These are phyloP conservation scores for Suhomyces taliae DNA, from an alignment of 1,139 yeast genomes.

Conservation along the genomic window DNA sequence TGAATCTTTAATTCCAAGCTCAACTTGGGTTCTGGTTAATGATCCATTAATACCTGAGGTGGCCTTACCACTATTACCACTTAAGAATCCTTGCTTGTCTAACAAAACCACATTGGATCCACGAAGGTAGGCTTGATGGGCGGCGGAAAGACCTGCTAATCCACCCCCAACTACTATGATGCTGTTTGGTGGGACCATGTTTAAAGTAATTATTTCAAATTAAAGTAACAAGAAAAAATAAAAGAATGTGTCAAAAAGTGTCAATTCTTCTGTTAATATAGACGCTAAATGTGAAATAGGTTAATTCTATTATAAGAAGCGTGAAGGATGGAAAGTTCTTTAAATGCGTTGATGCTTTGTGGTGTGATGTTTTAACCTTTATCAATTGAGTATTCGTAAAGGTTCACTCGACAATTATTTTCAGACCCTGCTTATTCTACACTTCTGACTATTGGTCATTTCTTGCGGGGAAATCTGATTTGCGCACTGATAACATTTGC, in stretches of 20 bases:
- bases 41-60: constrained; percentile 84
- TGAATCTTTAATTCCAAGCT: constrained; percentile 52
- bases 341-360: no score
- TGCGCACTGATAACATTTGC: background rate
- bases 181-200: constrained; percentile 33
- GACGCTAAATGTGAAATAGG: no score
- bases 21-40: constrained; percentile 58
- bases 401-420: background rate
- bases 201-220: no score
- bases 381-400: no score
- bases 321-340: no score
- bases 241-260: no score
- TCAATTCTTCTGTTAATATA: no score
- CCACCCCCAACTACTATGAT: constrained; percentile 79
- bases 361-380: no score
- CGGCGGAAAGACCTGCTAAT: constrained; percentile 75
- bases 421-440: background rate
- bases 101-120: constrained; percentile 58
- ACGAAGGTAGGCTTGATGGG: constrained; percentile 61
- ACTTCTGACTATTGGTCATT: background rate
- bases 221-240: no score
- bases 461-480: background rate
- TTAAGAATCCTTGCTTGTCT: constrained; percentile 64
- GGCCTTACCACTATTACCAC: constrained; percentile 82
- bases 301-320: no score